phyloP scores from a whole-genome alignment of 371 early-diverging fungal genomes.

The Nematocida sp. region DNA sequence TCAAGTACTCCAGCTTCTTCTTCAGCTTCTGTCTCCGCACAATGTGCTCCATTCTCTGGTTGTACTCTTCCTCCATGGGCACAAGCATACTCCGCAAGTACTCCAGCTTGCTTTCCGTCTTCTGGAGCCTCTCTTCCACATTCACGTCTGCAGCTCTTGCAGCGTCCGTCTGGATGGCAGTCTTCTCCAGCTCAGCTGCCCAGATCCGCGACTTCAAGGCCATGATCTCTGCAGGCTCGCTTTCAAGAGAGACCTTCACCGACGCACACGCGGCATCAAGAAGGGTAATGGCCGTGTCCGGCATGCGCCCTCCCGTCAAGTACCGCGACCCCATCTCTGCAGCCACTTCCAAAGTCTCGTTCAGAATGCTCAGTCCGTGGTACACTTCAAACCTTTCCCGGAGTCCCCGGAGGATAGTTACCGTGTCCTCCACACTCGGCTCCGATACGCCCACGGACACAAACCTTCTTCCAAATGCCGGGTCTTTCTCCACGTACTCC shows the following conservation, averaged over 20 bases:
- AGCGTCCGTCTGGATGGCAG: slow-evolving; percentile 58
- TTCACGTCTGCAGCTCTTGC: slow-evolving; percentile 40
- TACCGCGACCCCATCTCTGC: slow-evolving; percentile 73
- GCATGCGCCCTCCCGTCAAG: slow-evolving; percentile 72
- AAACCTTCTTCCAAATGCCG: slow-evolving; percentile 77
- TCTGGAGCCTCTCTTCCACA: slow-evolving; percentile 43
- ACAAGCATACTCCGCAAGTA: slow-evolving; percentile 44
- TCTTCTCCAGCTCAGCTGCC: slow-evolving; percentile 63
- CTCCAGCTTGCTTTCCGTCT: slow-evolving; percentile 52
- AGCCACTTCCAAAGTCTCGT: slow-evolving; percentile 73
- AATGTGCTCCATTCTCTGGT: slow-evolving; percentile 56
- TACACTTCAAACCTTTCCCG: slow-evolving; percentile 75
- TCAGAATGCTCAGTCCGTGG: slow-evolving; percentile 75
- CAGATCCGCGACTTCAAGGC: slow-evolving; percentile 66
- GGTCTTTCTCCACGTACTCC: slow-evolving; percentile 74
- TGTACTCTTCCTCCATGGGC: slow-evolving; percentile 58
- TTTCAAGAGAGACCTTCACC: slow-evolving; percentile 72
- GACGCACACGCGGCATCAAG: slow-evolving; percentile 79
- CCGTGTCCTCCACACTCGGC: slow-evolving; percentile 74
- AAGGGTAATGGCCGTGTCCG: slow-evolving; percentile 80
- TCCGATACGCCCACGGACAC: slow-evolving; percentile 73
- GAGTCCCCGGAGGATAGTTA: slow-evolving; percentile 75
- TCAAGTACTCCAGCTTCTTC: slow-evolving; percentile 61
- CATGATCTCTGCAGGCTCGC: slow-evolving; percentile 73
- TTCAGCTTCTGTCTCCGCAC: slow-evolving; percentile 55